Percentiles rank a stretch among this genome's conserved stretches.
Evolutionary conservation across 257 asterid species (phyloP).

Genomic region (Nicotiana knightiana): DNA sequence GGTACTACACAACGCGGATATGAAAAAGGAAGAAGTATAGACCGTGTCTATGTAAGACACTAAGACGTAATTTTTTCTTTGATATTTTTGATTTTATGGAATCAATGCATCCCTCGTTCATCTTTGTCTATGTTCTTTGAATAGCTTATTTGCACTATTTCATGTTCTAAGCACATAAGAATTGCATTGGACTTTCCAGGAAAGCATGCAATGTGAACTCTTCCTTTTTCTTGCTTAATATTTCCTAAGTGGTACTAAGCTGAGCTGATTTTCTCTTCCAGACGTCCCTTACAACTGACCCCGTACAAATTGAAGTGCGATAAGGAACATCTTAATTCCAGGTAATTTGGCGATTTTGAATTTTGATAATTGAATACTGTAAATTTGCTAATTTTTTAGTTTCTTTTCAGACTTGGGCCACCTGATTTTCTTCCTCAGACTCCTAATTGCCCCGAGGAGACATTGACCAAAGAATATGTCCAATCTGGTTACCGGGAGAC

Average conservation of each 20-base stretch:
- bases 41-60: neutral
- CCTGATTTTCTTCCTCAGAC: slow-evolving; percentile 92
- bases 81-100: neutral
- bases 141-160: neutral
- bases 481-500: slow-evolving; percentile 87
- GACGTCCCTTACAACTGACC: slow-evolving; percentile 60
- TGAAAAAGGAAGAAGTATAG: neutral
- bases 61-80: neutral
- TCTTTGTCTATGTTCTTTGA: neutral
- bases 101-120: neutral
- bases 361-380: neutral
- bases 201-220: neutral
- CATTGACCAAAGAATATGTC: slow-evolving; percentile 73
- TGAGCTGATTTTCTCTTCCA: slow-evolving; percentile 28
- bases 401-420: slow-evolving; percentile 74
- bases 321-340: slow-evolving; percentile 39
- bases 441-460: slow-evolving; percentile 89
- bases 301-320: slow-evolving; percentile 83
- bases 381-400: slow-evolving; percentile 5
- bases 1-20: neutral
- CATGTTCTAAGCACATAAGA: neutral
- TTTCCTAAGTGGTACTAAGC: slow-evolving; percentile 9
- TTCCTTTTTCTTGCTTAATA: slow-evolving; percentile 4
- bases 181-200: neutral
- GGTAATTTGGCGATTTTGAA: slow-evolving; percentile 18